These are phyloP conservation scores for Syzygium grande DNA, from an alignment of 345 rosid species.

Conservation along the genomic window DNA sequence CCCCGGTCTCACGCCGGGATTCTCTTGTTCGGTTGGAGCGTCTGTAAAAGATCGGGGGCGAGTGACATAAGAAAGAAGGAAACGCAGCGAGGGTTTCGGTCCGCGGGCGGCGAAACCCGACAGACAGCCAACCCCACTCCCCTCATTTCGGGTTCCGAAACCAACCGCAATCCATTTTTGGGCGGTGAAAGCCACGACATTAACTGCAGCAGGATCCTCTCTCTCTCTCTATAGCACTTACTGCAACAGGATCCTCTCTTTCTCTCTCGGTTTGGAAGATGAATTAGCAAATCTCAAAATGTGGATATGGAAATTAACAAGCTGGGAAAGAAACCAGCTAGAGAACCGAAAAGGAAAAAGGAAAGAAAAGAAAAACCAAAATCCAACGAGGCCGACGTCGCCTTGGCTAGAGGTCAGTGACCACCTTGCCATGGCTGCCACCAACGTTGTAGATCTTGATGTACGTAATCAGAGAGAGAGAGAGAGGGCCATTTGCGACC, in stretches of 20 bases:
- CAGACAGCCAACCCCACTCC: neutral
- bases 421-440: neutral
- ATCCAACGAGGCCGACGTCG: accelerated
- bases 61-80: neutral
- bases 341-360: neutral
- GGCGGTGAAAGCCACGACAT: neutral
- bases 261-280: neutral
- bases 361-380: neutral
- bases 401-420: neutral
- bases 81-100: neutral
- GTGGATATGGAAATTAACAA: neutral
- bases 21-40: neutral
- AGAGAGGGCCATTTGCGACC: neutral
- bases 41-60: neutral
- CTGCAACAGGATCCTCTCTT: neutral
- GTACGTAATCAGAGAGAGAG: neutral
- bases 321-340: neutral
- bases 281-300: neutral
- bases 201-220: neutral
- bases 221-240: neutral
- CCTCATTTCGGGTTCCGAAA: neutral
- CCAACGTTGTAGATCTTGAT: neutral
- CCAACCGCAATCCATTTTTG: neutral
- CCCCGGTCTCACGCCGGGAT: neutral
- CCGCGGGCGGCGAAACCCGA: too few relatives aligned